A percentile compares a stretch with the other conserved stretches of the same genome.
Conservation (phyloP, 495 filamentous ascomycete genomes). For the Penicillium odoratum region DNA sequence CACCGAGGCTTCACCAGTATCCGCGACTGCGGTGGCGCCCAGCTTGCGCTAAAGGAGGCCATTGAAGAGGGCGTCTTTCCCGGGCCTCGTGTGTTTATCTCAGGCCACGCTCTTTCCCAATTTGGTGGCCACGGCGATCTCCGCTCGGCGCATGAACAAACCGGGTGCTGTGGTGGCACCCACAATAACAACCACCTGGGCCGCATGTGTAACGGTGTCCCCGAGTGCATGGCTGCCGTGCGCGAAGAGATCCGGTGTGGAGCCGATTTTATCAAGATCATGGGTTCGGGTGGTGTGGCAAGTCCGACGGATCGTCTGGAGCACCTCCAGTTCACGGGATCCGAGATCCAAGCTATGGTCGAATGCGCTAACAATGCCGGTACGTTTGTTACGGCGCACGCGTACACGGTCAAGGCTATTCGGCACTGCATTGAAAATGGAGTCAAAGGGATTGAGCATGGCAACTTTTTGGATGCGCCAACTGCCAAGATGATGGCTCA, state of each 20-base stretch:
- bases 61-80: slow-evolving; percentile 50
- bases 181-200: slow-evolving; percentile 31
- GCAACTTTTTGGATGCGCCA: slow-evolving; percentile 51
- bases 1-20: slow-evolving; percentile 54
- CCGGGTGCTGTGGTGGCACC: slow-evolving; percentile 44
- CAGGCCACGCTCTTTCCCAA: slow-evolving; percentile 47
- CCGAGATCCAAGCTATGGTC: slow-evolving; percentile 53
- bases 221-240: slow-evolving; percentile 48
- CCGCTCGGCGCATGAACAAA: slow-evolving; percentile 33
- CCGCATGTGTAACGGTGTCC: slow-evolving; percentile 50
- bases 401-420: slow-evolving; percentile 52
- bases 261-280: slow-evolving; percentile 60
- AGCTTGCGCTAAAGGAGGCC: slow-evolving; percentile 49
- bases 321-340: slow-evolving; percentile 51
- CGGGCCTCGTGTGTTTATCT: slow-evolving; percentile 50
- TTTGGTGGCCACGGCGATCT: slow-evolving; percentile 58
- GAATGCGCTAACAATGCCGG: slow-evolving; percentile 44
- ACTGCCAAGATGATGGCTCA: slow-evolving; percentile 51
- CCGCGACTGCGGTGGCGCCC: slow-evolving; percentile 54
- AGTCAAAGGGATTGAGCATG: slow-evolving; percentile 57
- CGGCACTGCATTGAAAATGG: slow-evolving; percentile 55
- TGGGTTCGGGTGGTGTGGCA: slow-evolving; percentile 55
- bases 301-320: slow-evolving; percentile 51
- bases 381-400: slow-evolving; percentile 58
- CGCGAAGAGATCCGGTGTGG: slow-evolving; percentile 54